Evolutionary conservation across 2,329 filamentous ascomycete species (phyloP).

Genomic region (Ophiostoma sp.): DNA sequence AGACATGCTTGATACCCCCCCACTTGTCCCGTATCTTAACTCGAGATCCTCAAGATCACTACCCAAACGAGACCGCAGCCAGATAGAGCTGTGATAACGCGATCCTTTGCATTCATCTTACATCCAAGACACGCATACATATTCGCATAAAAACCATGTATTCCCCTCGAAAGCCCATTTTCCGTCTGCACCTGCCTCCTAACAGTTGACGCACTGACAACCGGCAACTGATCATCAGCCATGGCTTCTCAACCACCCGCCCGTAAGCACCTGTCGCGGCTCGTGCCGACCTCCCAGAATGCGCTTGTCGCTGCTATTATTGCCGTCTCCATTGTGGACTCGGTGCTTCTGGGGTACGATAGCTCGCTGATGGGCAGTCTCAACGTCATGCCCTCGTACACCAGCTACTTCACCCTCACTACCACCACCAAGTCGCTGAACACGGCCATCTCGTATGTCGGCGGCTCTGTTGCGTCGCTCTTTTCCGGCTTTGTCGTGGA

Average conservation of each 20-base stretch:
- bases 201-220: background rate
- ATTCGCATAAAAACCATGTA: background rate
- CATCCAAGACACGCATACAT: background rate
- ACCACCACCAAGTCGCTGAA: conserved; percentile 32
- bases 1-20: background rate
- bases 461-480: conserved; percentile 18
- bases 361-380: conserved; percentile 35
- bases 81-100: background rate
- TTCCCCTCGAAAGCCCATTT: background rate
- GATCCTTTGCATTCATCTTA: background rate
- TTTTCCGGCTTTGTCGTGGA: conserved; percentile 40
- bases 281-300: background rate
- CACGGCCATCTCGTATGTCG: conserved; percentile 26
- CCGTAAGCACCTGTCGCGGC: conserved; percentile 7
- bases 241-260: background rate
- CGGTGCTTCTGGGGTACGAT: conserved; percentile 32
- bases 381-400: conserved; percentile 34
- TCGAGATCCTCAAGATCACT: background rate
- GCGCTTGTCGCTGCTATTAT: background rate
- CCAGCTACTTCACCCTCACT: conserved; percentile 32
- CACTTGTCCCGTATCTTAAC: conserved; percentile 9
- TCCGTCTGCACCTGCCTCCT: background rate
- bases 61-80: background rate
- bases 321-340: conserved; percentile 6
- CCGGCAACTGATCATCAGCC: background rate